phyloP scores from a whole-genome alignment of 2,329 filamentous ascomycete species.

The Sphaerostilbella broomeana region DNA sequence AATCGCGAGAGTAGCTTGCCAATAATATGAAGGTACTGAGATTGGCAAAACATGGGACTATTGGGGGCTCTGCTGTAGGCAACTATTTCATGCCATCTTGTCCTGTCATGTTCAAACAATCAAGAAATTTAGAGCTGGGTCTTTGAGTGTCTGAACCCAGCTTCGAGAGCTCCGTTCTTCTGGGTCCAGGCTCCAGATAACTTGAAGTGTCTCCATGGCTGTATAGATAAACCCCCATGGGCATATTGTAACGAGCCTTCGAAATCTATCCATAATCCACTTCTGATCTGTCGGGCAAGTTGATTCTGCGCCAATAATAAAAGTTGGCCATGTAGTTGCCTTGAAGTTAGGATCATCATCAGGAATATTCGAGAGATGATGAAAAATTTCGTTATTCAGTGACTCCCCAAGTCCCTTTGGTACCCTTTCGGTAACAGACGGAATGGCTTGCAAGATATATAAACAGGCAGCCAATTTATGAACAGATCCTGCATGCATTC shows the following conservation, averaged over 20 bases:
- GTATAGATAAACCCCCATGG: conserved; percentile 46
- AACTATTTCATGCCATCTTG: too few species aligned
- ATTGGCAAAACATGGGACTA: too few species aligned
- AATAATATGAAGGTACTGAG: too few species aligned
- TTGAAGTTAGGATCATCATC: conserved; percentile 48
- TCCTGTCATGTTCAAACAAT: too few species aligned
- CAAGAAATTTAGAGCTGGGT: conserved; percentile 36
- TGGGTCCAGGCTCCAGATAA: conserved; percentile 37
- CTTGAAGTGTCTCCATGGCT: conserved; percentile 38
- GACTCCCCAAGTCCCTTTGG: conserved; percentile 20
- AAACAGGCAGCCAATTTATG: conserved; percentile 39
- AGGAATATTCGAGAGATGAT: conserved; percentile 41
- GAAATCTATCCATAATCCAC: conserved; percentile 43
- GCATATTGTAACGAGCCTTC: conserved; percentile 32
- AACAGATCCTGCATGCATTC: conserved; percentile 35
- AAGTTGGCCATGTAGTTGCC: conserved; percentile 50
- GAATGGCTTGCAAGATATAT: conserved; percentile 38
- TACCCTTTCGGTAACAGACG: conserved; percentile 21
- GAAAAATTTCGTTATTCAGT: conserved; percentile 40
- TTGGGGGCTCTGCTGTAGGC: too few species aligned
- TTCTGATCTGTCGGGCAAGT: conserved; percentile 34
- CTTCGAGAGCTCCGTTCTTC: conserved; percentile 24
- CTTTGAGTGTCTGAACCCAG: conserved; percentile 40
- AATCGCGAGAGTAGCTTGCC: too few species aligned
- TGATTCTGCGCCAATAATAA: conserved; percentile 48